Conservation (phyloP, 805 yeast species). For the Ogataea paradorogensis region DNA sequence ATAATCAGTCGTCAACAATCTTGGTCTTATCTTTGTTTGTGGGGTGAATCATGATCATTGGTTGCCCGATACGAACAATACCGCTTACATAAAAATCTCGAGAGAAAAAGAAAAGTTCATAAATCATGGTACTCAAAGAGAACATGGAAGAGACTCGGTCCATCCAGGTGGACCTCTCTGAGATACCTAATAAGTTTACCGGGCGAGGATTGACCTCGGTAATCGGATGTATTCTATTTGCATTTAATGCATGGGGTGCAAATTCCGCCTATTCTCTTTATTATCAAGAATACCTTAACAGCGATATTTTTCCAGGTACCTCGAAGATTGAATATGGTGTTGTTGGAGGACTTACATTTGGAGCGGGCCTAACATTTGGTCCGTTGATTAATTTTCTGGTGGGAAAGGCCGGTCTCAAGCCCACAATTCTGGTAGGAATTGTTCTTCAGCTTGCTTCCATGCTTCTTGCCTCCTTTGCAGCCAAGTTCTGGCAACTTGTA, state of each 20-base stretch:
- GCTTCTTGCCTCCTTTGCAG: constrained; percentile 58
- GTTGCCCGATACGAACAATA: no score
- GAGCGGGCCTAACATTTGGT: constrained; percentile 47
- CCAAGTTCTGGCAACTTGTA: constrained; percentile 61
- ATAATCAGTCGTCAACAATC: no score
- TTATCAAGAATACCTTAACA: constrained; percentile 52
- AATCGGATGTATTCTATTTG: constrained; percentile 46
- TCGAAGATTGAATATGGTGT: constrained; percentile 57
- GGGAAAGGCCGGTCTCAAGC: constrained; percentile 42
- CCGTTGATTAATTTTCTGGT: constrained; percentile 46
- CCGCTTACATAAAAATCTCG: no score
- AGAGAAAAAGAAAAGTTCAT: neutral
- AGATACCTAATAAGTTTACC: constrained; percentile 60
- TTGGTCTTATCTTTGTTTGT: no score
- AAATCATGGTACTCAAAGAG: neutral
- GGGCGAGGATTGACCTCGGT: constrained; percentile 58
- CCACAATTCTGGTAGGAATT: constrained; percentile 46
- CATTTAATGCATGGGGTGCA: constrained; percentile 71
- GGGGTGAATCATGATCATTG: no score
- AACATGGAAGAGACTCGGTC: neutral
- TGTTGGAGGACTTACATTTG: constrained; percentile 67
- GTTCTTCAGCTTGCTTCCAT: constrained; percentile 51
- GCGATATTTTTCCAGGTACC: constrained; percentile 52
- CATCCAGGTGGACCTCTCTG: neutral
- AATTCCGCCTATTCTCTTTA: constrained; percentile 66